Percentiles rank a stretch among this genome's conserved stretches.
Conservation (phyloP, 1,284 basidiomycete genomes). For the Kalmanozyma brasiliensis region DNA sequence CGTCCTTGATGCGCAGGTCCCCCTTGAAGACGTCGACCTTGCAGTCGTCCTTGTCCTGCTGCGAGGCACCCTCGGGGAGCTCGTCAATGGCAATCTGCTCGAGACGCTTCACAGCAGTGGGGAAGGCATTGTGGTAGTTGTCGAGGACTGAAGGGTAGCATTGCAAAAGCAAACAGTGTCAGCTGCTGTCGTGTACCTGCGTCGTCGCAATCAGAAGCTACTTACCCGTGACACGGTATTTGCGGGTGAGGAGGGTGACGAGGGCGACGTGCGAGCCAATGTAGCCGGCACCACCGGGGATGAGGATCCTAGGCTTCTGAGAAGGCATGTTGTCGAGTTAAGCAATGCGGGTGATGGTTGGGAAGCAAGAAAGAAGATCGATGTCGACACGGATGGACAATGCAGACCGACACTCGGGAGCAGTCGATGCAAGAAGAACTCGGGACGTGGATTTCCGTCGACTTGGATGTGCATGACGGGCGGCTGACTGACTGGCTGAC, state of each 20-base stretch:
- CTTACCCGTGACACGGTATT: slow-evolving; percentile 78
- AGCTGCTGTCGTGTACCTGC: neutral
- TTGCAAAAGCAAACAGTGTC: neutral
- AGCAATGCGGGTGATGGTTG: slow-evolving; percentile 7
- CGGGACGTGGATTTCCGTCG: too few species aligned
- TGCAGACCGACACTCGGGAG: too few species aligned
- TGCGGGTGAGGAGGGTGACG: slow-evolving; percentile 82
- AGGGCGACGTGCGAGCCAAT: slow-evolving; percentile 91
- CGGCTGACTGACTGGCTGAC: too few species aligned
- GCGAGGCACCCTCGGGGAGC: slow-evolving; percentile 76
- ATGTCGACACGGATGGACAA: too few species aligned
- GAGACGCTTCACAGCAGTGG: slow-evolving; percentile 78
- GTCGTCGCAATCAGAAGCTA: slow-evolving; percentile 3
- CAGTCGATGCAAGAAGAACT: too few species aligned
- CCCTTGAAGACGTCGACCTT: slow-evolving; percentile 76
- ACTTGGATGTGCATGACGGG: too few species aligned
- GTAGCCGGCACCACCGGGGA: slow-evolving; percentile 67
- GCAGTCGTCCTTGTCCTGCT: slow-evolving; percentile 75
- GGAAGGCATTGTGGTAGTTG: slow-evolving; percentile 84
- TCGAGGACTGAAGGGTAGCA: slow-evolving; percentile 62
- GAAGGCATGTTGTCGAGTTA: slow-evolving; percentile 29
- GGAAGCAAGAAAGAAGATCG: slow-evolving; percentile 11
- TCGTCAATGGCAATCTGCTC: slow-evolving; percentile 79
- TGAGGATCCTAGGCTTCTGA: slow-evolving; percentile 63
- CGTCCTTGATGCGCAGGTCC: slow-evolving; percentile 59